phyloP scores from a whole-genome alignment of 2,329 filamentous ascomycete species.

The Trichoderma hamatum region DNA sequence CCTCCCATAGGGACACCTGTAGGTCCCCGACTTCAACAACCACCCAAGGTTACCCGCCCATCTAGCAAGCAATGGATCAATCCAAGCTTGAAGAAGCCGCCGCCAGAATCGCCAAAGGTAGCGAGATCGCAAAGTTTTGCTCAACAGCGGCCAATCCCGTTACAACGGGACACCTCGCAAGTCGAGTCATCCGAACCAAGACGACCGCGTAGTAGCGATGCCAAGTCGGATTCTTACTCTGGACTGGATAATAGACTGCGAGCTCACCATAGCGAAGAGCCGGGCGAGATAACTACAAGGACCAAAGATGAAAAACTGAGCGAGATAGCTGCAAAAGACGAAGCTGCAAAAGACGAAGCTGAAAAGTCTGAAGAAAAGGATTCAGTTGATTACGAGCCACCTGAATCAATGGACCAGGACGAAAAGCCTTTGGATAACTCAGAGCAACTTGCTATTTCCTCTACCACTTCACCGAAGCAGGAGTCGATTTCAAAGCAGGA shows the following conservation, averaged over 20 bases:
- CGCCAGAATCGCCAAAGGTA: conserved; percentile 56
- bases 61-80: conserved; percentile 65
- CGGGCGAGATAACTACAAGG: conserved; percentile 50
- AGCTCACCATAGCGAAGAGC: conserved; percentile 49
- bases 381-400: conserved; percentile 26
- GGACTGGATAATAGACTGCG: conserved; percentile 43
- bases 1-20: conserved; percentile 51
- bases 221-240: conserved; percentile 48
- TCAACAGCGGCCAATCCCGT: conserved; percentile 44
- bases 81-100: conserved; percentile 53
- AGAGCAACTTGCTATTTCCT: not conserved
- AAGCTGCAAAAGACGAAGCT: conserved; percentile 47
- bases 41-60: conserved; percentile 49
- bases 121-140: conserved; percentile 55
- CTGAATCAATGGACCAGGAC: conserved; percentile 17
- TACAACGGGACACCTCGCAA: conserved; percentile 43
- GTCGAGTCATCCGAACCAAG: conserved; percentile 46
- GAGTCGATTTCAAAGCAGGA: conserved; percentile 9
- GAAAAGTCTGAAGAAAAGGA: conserved; percentile 36
- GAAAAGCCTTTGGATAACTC: not conserved
- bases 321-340: conserved; percentile 48
- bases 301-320: conserved; percentile 48
- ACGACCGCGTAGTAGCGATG: conserved; percentile 58
- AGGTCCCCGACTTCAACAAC: conserved; percentile 57
- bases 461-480: conserved; percentile 6